These are phyloP conservation scores for Mycosphaerella arachidis DNA, from an alignment of 2,329 filamentous ascomycete species.

Conservation along the genomic window DNA sequence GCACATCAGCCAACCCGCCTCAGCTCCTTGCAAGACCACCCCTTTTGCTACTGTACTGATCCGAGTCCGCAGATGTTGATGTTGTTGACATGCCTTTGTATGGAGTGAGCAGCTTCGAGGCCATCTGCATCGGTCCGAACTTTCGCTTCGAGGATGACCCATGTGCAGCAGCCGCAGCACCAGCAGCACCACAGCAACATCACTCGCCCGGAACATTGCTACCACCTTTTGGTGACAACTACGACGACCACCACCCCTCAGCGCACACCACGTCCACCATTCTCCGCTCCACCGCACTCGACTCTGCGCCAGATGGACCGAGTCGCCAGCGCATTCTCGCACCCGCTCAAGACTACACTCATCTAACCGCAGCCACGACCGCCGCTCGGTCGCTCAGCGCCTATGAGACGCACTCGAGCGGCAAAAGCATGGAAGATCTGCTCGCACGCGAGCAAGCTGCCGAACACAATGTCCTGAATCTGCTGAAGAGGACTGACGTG, in stretches of 20 bases:
- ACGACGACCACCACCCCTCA: constrained; percentile 9
- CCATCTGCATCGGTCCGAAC: neutral
- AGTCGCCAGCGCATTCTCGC: constrained; percentile 40
- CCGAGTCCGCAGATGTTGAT: neutral
- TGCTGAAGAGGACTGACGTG: constrained; percentile 25
- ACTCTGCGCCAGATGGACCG: constrained; percentile 50
- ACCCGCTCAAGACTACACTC: constrained; percentile 4
- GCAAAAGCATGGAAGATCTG: constrained; percentile 31
- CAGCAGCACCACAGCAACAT: neutral
- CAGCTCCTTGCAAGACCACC: neutral
- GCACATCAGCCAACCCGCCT: neutral
- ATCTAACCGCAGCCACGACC: constrained; percentile 14
- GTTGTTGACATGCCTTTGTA: neutral
- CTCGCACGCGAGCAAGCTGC: constrained; percentile 28
- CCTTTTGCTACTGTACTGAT: neutral
- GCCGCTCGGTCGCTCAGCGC: constrained; percentile 14
- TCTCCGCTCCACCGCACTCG: neutral
- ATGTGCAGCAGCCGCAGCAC: neutral
- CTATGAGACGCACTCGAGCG: constrained; percentile 25
- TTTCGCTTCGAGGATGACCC: neutral
- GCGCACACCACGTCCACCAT: neutral
- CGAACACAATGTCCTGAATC: constrained; percentile 25
- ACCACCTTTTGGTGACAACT: neutral
- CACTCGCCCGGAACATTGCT: neutral
- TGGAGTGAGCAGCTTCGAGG: neutral